Evolutionary conservation across 805 yeast genomes (phyloP), one percentile per base, ranked within the genome.

Genomic region (Sugiyamaella floridensis): DNA sequence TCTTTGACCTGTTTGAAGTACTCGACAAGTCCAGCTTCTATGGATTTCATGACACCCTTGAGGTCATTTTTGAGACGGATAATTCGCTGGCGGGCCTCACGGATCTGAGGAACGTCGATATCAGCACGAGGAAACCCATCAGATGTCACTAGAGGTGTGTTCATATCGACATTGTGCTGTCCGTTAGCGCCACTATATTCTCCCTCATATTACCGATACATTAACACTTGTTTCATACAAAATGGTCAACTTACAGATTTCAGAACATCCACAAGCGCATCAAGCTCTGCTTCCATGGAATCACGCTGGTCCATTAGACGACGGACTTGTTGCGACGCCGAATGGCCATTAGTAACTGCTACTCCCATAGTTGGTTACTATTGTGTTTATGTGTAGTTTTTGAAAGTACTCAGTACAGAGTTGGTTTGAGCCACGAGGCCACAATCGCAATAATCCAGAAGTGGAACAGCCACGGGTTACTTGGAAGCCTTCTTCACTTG

Each of bases 41-140:
- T 65, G 19, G 71, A 65, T 4, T 68, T 64, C 59, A 82, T 63
- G 7, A 87, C 68, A 14, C 61, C 65, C 47, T 72, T 73, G 57
- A 82, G 73, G 67, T 92, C 97, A 62, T 89, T 90, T 53, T 83
- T 73, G 41, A 85, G 71, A 49, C 85, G 72, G 37, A 85, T 80
- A 32, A 90, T 80, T 61, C 77, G 78, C 9, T 81, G 77, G 54
- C 97, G 71, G 0, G 82, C 63, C 9, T 77, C 65, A 50, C 96
- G 71, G 11, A 89, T 60, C 49, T 77, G 77, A 1, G 89, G 80
- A 4, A 92, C 85, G 61, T 92, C 95, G 26, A 92, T 76, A 63
- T 92, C 97, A 15, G 73, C 67, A 43, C 97, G 71, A 0, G 99
- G 99, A 61, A 79, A 92, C 18, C 97, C 97, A 62, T 92, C 96